A percentile compares a stretch with the other conserved stretches of the same genome.
phyloP scores from a whole-genome alignment of 805 yeast genomes.

The Metschnikowia santaceciliae region DNA sequence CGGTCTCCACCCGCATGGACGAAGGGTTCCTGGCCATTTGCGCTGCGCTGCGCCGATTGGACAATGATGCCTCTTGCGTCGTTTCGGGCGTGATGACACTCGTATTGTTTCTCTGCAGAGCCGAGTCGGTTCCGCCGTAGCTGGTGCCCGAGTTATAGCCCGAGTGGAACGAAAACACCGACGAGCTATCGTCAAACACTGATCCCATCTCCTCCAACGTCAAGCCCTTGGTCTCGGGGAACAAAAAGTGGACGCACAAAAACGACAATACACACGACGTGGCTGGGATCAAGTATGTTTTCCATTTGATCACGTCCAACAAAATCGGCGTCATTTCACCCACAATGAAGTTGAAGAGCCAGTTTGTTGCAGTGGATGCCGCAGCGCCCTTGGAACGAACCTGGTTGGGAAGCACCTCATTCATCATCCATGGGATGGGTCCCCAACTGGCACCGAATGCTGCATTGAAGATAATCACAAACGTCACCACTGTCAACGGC shows the following conservation, averaged over 20 bases:
- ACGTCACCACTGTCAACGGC: slow-evolving; percentile 66
- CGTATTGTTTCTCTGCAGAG: slow-evolving; percentile 8
- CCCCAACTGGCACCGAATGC: slow-evolving; percentile 93
- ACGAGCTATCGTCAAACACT: slow-evolving; percentile 64
- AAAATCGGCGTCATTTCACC: slow-evolving; percentile 89
- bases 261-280: slow-evolving; percentile 70
- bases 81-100: slow-evolving; percentile 4
- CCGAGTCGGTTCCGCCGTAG: slow-evolving; percentile 14
- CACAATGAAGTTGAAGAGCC: slow-evolving; percentile 89
- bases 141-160: slow-evolving; percentile 16
- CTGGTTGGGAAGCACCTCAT: slow-evolving; percentile 79
- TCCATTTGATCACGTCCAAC: slow-evolving; percentile 73
- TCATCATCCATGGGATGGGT: slow-evolving; percentile 90
- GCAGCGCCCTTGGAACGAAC: slow-evolving; percentile 91
- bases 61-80: slow-evolving; percentile 4
- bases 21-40: slow-evolving; percentile 41
- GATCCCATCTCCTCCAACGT: slow-evolving; percentile 89
- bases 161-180: slow-evolving; percentile 42
- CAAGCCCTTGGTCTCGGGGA: slow-evolving; percentile 90
- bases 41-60: slow-evolving; percentile 29
- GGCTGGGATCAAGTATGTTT: slow-evolving; percentile 78
- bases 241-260: slow-evolving; percentile 63
- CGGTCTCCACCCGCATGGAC: slow-evolving; percentile 28
- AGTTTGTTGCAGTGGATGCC: slow-evolving; percentile 84
- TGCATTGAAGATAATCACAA: slow-evolving; percentile 77